Base-by-base conservation (phyloP, 306 rosid genomes). In the Mimosa pudica region DNA sequence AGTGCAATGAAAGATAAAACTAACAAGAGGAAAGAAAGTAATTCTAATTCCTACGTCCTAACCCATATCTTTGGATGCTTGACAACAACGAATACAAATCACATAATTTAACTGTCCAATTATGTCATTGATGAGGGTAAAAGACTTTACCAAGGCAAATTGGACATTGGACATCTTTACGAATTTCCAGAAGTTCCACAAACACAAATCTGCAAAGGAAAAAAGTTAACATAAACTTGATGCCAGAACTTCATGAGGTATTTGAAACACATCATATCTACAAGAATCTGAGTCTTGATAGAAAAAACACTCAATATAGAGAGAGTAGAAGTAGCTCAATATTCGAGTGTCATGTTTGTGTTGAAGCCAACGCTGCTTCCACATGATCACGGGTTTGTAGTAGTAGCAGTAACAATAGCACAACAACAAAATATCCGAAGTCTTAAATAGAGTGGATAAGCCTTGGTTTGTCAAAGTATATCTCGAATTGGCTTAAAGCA, bases 151-250 rank as follows among this genome's bases (percentile, higher is more conserved):
- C 97, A 17, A 91, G 97, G 84, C 97, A 91, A 85, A 91, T 91
- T 36, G 97, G 97, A 83, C 97, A 91, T 75, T 91, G 92, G 48
- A 89, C 92, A 78, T 91, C 94, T 79, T 88, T 89, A 2, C 97
- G 92, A 77, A 91, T 79, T 70, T 86, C 90, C 14, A 74, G 64
- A 71, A 89, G 87, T 74, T 82, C 88, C 3, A 89, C 92, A 69
- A 71, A 75, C 81, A 88, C 77, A 88, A 82, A 91, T 72, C 94
- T 91, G 92, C 87, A 82, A 66, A 10, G 14, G 51, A 20, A 64
- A 74, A 82, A 81, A 77, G 52, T 55, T 42, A 83, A 36, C 67
- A 51, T 73, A n/a, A 74, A 71, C 77, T 79, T 42, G 14, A 67
- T 42, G n/a, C 52, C 52, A 42, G 51, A 11, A 66, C 48, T 35